Percentiles rank a stretch among this genome's conserved stretches.
Conservation (phyloP, 2,329 filamentous ascomycete genomes). For the Colletotrichum echinochloae region DNA sequence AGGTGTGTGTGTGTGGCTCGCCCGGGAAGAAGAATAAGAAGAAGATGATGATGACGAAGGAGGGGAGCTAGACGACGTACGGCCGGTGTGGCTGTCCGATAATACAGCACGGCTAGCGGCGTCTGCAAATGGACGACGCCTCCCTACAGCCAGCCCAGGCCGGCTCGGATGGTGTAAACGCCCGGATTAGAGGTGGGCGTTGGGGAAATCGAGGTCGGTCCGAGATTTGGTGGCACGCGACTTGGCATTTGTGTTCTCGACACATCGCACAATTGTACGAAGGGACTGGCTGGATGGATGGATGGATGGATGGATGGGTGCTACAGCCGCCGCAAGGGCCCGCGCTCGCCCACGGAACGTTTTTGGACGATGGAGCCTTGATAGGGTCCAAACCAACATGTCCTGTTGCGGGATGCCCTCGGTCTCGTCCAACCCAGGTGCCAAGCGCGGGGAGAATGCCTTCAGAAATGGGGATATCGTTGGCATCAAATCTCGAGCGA, state of each 20-base stretch:
- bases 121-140: not conserved
- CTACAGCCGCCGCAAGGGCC: slow-evolving; percentile 23
- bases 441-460: not conserved
- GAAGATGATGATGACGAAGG: no score
- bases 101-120: not conserved
- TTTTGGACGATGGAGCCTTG: not conserved
- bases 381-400: not conserved
- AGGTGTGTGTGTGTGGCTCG: not conserved
- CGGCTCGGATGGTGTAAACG: not conserved
- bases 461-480: not conserved
- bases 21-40: not conserved
- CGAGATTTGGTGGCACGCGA: not conserved
- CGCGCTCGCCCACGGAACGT: not conserved
- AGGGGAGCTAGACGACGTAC: not conserved
- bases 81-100: slow-evolving; percentile 7
- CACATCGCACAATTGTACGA: not conserved
- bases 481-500: not conserved
- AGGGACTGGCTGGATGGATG: no score
- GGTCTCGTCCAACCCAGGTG: not conserved
- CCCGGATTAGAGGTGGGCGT: not conserved
- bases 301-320: no score
- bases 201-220: not conserved
- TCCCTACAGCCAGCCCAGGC: not conserved
- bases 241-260: not conserved
- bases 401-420: no score